These are phyloP conservation scores for Fusarium sp. DNA, from an alignment of 2,329 filamentous ascomycete genomes.

Conservation along the genomic window DNA sequence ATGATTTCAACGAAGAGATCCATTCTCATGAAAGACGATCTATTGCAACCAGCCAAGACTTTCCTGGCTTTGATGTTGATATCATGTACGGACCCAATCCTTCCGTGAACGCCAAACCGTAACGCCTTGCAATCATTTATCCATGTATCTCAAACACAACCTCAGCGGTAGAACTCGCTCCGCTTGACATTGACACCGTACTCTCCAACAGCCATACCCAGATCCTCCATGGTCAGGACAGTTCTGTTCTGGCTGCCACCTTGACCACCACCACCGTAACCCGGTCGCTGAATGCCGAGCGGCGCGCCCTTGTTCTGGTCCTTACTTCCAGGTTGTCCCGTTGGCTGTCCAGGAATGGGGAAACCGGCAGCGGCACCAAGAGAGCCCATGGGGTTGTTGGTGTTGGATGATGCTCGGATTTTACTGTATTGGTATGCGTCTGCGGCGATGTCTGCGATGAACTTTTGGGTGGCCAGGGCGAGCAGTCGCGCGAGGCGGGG, in stretches of 20 bases:
- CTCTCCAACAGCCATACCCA: constrained; percentile 97
- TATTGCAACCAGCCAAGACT: constrained; percentile 35
- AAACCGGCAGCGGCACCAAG: constrained; percentile 83
- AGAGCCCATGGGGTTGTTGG: constrained; percentile 92
- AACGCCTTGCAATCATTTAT: constrained; percentile 43
- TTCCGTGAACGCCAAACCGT: constrained; percentile 44
- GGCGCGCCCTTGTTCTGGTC: constrained; percentile 72
- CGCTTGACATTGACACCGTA: constrained; percentile 98
- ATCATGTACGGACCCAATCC: constrained; percentile 27
- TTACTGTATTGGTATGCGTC: constrained; percentile 98
- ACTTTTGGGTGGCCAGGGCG: constrained; percentile 98
- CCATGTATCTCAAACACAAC: constrained; percentile 18
- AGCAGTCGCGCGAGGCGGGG: constrained; percentile 92
- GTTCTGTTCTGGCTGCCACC: constrained; percentile 92
- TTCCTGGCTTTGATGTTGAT: constrained; percentile 36
- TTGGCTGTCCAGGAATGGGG: constrained; percentile 73
- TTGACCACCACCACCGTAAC: constrained; percentile 89
- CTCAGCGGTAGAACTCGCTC: constrained; percentile 92
- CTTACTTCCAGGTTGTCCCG: constrained; percentile 69
- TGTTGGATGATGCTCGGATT: constrained; percentile 90
- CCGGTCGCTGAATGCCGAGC: constrained; percentile 81
- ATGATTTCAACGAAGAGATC: constrained; percentile 31
- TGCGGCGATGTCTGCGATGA: constrained; percentile 96
- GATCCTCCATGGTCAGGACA: constrained; percentile 97
- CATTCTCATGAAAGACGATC: constrained; percentile 32